Evolutionary conservation across 345 rosid species (phyloP), one percentile per base, ranked within the genome.

Genomic region (Eucalyptus lansdowneana): DNA sequence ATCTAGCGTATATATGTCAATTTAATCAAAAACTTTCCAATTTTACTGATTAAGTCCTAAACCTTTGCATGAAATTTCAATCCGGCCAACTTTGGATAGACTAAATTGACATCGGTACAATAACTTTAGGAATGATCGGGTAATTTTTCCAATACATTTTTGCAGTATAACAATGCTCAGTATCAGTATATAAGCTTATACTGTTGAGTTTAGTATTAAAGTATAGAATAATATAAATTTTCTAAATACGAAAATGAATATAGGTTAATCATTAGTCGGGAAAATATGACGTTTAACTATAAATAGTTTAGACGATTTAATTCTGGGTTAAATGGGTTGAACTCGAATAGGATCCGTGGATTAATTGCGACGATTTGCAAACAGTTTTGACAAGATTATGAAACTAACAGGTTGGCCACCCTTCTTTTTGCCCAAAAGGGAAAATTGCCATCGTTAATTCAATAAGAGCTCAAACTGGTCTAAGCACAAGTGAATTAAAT

Each of bases 41-140:
- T 72, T 37, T 69, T 69, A 3, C 1, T 11, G 4, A 34, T 34
- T 34, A 34, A 17, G 12, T 69, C 24, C 2, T 4, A 1, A 17
- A 69, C 2, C 4, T 34, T 0, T 37, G 8, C 5, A 12, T 37
- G 14, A 69, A 1, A 69, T 34, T 69, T 5, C 25, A 69, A 9
- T 69, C 0, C 0, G 0, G 25, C 24, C 13, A 69, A 34, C 21
- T 69, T 69, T 69, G 11, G 16, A 9, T 0, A 0, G 42, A 67
- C 6, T 67, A 17, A 67, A 31, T 67, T 67, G 7, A 34, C 11
- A 31, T 69, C 0, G 4, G 22, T 16, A 69, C 22, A 69, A 34
- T 69, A 69, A 17, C 40, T 67, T 69, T 69, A 31, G 34, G 40
- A 8, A 5, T 31, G 42, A 69, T 15, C 16, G 42, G 42, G 31